Percentiles rank a stretch among this genome's conserved stretches.
Evolutionary conservation across 495 filamentous ascomycete species (phyloP).

Genomic region (Tuber magnatum): DNA sequence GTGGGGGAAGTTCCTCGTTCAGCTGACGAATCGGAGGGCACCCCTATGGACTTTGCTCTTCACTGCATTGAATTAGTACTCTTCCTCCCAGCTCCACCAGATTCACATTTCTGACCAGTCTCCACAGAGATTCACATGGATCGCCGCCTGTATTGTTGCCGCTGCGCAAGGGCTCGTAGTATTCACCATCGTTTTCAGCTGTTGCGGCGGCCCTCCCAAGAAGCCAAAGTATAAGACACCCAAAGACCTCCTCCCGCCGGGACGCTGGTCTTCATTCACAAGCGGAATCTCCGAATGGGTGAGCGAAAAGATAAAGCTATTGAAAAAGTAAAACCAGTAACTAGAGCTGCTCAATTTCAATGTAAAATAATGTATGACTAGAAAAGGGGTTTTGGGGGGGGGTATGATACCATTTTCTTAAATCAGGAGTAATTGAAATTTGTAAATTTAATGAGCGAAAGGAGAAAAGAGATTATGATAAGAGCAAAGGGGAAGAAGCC

Average conservation of each 20-base stretch:
- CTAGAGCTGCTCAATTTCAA: neutral
- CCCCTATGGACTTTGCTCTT: constrained; percentile 23
- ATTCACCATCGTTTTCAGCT: constrained; percentile 29
- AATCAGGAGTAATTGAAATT: neutral
- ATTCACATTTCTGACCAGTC: constrained; percentile 1
- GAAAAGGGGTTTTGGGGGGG: neutral
- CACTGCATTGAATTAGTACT: constrained; percentile 28
- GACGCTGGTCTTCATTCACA: neutral
- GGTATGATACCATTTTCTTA: neutral
- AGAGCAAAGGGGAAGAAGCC: neutral
- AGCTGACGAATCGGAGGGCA: neutral
- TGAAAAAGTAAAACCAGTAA: neutral
- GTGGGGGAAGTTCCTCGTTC: neutral
- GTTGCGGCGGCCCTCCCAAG: constrained; percentile 9
- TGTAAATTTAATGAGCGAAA: neutral
- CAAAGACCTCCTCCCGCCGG: neutral
- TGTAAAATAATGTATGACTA: neutral
- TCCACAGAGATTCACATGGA: constrained; percentile 24
- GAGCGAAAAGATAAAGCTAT: neutral
- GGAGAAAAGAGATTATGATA: neutral
- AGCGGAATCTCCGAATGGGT: neutral
- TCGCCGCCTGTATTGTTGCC: constrained; percentile 26
- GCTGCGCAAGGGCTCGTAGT: constrained; percentile 30
- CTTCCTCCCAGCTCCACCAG: neutral
- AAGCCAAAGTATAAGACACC: constrained; percentile 22